A percentile compares a stretch with the other conserved stretches of the same genome.
These are phyloP conservation scores for Hyaloraphidium curvatum DNA, from an alignment of 192 early-diverging fungal species.

Conservation along the genomic window DNA sequence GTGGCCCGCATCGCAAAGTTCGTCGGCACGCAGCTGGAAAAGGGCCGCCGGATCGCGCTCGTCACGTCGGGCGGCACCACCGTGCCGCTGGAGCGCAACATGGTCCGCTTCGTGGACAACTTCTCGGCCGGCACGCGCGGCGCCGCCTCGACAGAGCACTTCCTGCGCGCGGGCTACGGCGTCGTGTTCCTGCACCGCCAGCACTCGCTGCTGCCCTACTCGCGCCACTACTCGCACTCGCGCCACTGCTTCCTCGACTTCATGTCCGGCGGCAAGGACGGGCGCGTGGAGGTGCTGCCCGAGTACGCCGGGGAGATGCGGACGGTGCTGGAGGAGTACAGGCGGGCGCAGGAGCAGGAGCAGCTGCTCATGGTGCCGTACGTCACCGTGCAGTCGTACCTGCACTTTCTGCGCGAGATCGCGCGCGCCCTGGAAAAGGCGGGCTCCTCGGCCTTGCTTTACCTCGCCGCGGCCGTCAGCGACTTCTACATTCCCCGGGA, in stretches of 20 bases:
- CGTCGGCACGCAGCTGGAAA: too few relatives aligned
- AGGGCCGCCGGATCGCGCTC: too few relatives aligned
- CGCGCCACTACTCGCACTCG: conserved; percentile 71
- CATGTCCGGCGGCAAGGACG: conserved; percentile 39
- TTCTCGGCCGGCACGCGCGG: conserved; percentile 93
- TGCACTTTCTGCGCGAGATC: conserved; percentile 66
- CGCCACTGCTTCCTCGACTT: conserved; percentile 63
- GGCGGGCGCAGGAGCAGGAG: conserved; percentile 33
- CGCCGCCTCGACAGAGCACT: conserved; percentile 82
- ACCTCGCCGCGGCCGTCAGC: conserved; percentile 91
- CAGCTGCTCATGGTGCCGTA: conserved; percentile 67
- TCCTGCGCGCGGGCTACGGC: conserved; percentile 69
- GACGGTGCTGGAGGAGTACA: conserved; percentile 39
- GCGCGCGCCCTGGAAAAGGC: conserved; percentile 38
- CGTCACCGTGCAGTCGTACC: conserved; percentile 77
- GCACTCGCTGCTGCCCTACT: conserved; percentile 79
- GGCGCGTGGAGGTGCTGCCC: conserved; percentile 37
- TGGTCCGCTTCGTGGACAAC: conserved; percentile 98
- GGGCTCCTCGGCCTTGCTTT: conserved; percentile 75
- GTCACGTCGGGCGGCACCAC: conserved; percentile 72
- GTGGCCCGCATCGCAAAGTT: too few relatives aligned
- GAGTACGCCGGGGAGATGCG: conserved; percentile 50
- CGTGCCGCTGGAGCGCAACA: conserved; percentile 84
- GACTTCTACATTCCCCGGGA: conserved; percentile 94
- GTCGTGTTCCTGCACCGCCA: conserved; percentile 93